phyloP scores from a whole-genome alignment of 2,329 filamentous ascomycete species.

The Penicillium sp. region DNA sequence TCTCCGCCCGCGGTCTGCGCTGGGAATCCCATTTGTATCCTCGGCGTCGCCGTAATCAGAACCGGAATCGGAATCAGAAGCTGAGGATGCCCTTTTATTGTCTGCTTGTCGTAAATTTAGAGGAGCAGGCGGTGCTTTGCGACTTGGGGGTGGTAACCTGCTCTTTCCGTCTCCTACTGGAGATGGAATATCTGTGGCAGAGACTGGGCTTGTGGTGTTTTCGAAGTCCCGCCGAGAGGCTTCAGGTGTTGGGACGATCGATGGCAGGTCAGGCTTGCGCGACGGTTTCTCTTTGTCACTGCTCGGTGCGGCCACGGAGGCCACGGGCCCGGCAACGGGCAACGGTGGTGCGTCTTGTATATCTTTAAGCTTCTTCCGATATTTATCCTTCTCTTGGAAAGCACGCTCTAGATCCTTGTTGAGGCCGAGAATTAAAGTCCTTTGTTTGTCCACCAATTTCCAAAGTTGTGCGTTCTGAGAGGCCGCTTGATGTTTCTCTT shows the following conservation, averaged over 20 bases:
- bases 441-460: slow-evolving; percentile 94
- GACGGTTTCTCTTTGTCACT: background rate
- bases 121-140: slow-evolving; percentile 83
- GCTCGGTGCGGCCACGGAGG: slow-evolving; percentile 3
- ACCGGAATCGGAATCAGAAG: slow-evolving; percentile 59
- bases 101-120: slow-evolving; percentile 62
- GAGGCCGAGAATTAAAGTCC: slow-evolving; percentile 85
- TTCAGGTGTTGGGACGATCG: slow-evolving; percentile 8
- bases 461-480: slow-evolving; percentile 91
- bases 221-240: slow-evolving; percentile 12
- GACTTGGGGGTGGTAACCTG: slow-evolving; percentile 56
- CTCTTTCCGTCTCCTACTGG: slow-evolving; percentile 17
- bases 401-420: slow-evolving; percentile 92
- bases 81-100: slow-evolving; percentile 44
- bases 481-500: slow-evolving; percentile 84
- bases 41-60: slow-evolving; percentile 81
- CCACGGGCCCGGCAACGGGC: slow-evolving; percentile 19
- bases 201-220: slow-evolving; percentile 19
- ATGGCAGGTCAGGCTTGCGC: background rate
- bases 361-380: slow-evolving; percentile 87
- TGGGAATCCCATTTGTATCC: slow-evolving; percentile 63
- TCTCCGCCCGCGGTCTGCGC: slow-evolving; percentile 66
- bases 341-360: slow-evolving; percentile 48
- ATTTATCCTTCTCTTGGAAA: slow-evolving; percentile 90
- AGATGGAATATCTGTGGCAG: slow-evolving; percentile 15